Base-by-base conservation (phyloP, 441 rosid genomes). In the Erodium chrysanthum region DNA sequence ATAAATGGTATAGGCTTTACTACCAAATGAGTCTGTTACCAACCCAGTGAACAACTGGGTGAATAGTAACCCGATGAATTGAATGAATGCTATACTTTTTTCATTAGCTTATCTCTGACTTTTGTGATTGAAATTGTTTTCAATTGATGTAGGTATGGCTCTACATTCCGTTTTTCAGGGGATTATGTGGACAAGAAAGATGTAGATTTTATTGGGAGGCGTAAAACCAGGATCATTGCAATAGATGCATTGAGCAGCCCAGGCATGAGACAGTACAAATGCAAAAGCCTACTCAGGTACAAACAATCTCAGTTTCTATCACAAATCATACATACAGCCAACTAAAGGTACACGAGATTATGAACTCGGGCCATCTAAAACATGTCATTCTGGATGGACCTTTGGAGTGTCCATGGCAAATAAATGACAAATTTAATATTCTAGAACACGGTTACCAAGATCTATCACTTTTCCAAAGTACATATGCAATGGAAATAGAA, bases 81-180 rank as follows among this genome's bases (percentile, higher is more conserved):
- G n/a, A n/a, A n/a, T n/a, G n/a, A n/a, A n/a, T n/a, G n/a, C n/a
- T n/a, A n/a, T n/a, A n/a, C n/a, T n/a, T 48, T 48, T 17, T 48
- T n/a, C 7, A 54, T 46, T 67, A 71, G 17, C 48, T 33, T 58
- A 33, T 9, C 10, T 52, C 20, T 74, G 64, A 60, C 52, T 31
- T 68, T 64, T 64, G 67, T 29, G 52, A 46, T 58, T 67, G n/a
- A 31, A 56, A 61, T 64, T 4, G 33, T 66, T 64, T 71, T 73
- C 61, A 22, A 61, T 7, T 71, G 68, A 64, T 78, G 79, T 74
- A 93, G 97, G 79, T 93, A 93, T 83, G 96, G 96, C 75, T 86
- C 93, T 64, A 83, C 98, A 29, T 93, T 93, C 75, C 87, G 91
- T 66, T 93, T 84, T 85, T 70, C 89, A 71, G 93, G 96, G 73